Percentiles rank a stretch among this genome's conserved stretches.
Conservation (phyloP, 805 yeast genomes). For the Saccharomycopsis sp. region DNA sequence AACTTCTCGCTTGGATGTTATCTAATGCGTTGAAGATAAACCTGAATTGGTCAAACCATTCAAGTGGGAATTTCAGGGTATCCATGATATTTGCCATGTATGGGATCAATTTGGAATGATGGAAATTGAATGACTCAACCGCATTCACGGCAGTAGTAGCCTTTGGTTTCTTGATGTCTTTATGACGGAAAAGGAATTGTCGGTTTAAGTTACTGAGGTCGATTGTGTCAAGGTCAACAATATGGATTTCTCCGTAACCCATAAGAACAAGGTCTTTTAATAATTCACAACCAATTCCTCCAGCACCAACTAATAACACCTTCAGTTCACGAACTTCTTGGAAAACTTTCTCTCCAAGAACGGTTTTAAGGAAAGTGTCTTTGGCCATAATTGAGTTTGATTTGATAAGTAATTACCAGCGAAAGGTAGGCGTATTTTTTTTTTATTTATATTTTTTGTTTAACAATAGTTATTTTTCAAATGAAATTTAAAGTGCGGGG, state of each 20-base stretch:
- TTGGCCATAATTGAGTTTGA: slow-evolving; percentile 7
- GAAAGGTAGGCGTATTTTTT: too few species aligned
- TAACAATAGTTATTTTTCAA: too few species aligned
- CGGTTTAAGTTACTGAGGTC: slow-evolving; percentile 89
- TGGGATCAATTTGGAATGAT: slow-evolving; percentile 56
- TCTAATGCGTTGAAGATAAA: slow-evolving; percentile 89
- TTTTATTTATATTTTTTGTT: too few species aligned
- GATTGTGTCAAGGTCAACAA: slow-evolving; percentile 93
- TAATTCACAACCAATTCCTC: slow-evolving; percentile 93
- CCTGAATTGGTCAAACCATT: slow-evolving; percentile 73
- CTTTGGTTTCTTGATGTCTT: slow-evolving; percentile 85
- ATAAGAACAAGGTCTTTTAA: slow-evolving; percentile 71
- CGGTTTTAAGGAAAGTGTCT: slow-evolving; percentile 7
- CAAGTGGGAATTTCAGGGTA: slow-evolving; percentile 55
- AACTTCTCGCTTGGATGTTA: slow-evolving; percentile 84
- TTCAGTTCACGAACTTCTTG: slow-evolving; percentile 33
- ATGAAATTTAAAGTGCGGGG: too few species aligned
- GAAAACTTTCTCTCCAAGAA: slow-evolving; percentile 9
- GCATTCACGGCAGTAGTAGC: slow-evolving; percentile 80
- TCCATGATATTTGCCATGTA: slow-evolving; percentile 89
- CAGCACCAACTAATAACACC: slow-evolving; percentile 87
- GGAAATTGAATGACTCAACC: slow-evolving; percentile 64
- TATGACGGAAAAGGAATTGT: slow-evolving; percentile 83
- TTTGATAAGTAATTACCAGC: too few species aligned
- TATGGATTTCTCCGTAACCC: slow-evolving; percentile 81